A percentile compares a stretch with the other conserved stretches of the same genome.
These are phyloP conservation scores for Plasmodium reichenowi DNA, from an alignment of 169 alveolate genomes.

Conservation along the genomic window DNA sequence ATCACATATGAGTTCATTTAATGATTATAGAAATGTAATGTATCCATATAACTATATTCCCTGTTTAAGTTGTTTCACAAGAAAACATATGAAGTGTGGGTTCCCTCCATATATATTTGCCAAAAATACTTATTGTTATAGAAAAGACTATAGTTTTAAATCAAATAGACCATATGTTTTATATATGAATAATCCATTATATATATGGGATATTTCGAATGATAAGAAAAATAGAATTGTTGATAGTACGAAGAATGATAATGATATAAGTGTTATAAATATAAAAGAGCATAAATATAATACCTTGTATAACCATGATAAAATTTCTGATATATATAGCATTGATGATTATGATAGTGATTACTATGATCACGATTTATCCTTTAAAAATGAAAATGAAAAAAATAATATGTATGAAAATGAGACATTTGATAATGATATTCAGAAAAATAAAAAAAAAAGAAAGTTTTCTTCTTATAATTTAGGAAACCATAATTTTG, in stretches of 20 bases:
- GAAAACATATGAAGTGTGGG: slow-evolving; percentile 62
- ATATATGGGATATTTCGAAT: slow-evolving; percentile 43
- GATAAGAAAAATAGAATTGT: not conserved
- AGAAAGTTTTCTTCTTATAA: not conserved
- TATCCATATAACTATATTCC: slow-evolving; percentile 25
- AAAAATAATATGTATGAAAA: not conserved
- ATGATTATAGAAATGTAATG: not conserved
- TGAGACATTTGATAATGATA: not conserved
- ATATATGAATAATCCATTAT: slow-evolving; percentile 31
- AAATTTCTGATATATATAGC: slow-evolving; percentile 7
- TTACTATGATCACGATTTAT: slow-evolving; percentile 6
- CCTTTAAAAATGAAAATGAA: not conserved
- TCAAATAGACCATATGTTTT: slow-evolving; percentile 10
- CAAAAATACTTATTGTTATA: slow-evolving; percentile 10
- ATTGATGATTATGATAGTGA: not conserved
- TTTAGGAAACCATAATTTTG: slow-evolving; percentile 4
- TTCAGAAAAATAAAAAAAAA: not conserved
- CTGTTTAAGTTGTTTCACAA: slow-evolving; percentile 48
- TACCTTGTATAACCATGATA: slow-evolving; percentile 1
- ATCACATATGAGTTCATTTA: slow-evolving; percentile 5
- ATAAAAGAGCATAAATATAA: not conserved
- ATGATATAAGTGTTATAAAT: slow-evolving; percentile 7
- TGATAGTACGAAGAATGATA: slow-evolving; percentile 1
- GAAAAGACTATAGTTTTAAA: slow-evolving; percentile 26
- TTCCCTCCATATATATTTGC: slow-evolving; percentile 49